Base-by-base conservation (phyloP, 1,284 basidiomycete genomes). In the Ceratobasidium sp. region DNA sequence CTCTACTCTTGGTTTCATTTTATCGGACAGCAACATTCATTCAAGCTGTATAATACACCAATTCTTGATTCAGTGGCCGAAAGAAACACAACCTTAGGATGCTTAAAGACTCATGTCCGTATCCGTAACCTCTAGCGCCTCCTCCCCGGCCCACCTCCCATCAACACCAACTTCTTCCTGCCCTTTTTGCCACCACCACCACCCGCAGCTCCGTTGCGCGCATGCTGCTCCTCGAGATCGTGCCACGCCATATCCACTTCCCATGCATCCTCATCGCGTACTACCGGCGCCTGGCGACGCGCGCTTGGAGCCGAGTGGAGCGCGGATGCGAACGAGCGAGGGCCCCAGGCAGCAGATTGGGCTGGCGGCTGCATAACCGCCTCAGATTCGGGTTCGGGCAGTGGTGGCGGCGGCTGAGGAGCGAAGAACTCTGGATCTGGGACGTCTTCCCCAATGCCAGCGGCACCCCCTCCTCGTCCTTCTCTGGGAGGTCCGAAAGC, bases 161-260 rank as follows among this genome's bases (percentile, higher is more conserved):
- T 83, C 0, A 94, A 85, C 24, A 94, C 89, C 76, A 94, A 82
- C 80, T 83, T 88, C 78, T 87, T 88, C 76, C 86, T 85, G 82
- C 88, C 90, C 86, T 87, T 89, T 78, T 88, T 84, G 9, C 86
- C 80, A 39, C 77, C 85, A 9, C 81, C 81, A 22, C 80, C 81
- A 41, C 84, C 83, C 27, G 81, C 79, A 31, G 82, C 82, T 46
- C 81, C 83, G 69, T 84, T 65, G 22, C 53, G 48, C 0, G 64
- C 73, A 27, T 74, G 64, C 65, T 77, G 68, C 34, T 87, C 86
- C 82, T 94, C 92, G 48, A 95, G 84, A 78, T 94, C 92, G 80
- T 92, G 89, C 90, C 92, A 95, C 22, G 90, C 90, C 61, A 85
- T 86, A 78, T 94, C 93, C 49, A 94, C 83, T 79, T 94, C 92